Percentiles rank a stretch among this genome's conserved stretches.
Conservation (phyloP, 2,329 filamentous ascomycete species). For the Alternaria arborescens region DNA sequence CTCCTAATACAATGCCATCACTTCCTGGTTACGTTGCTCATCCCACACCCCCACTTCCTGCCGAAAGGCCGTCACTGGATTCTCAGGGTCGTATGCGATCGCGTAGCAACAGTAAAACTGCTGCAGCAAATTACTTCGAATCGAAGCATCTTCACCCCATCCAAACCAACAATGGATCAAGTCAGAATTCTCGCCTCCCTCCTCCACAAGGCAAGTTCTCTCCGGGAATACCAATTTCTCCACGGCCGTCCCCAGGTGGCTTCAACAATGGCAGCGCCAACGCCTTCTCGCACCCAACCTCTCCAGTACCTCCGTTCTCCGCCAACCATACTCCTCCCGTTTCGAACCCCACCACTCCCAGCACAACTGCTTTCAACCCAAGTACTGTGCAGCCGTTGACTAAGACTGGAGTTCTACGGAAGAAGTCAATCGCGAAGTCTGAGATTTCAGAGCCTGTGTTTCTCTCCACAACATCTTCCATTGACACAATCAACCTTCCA, state of each 20-base stretch:
- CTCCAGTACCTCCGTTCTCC: constrained; percentile 59
- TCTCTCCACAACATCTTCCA: constrained; percentile 64
- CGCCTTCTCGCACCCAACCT: constrained; percentile 52
- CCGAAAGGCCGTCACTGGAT: constrained; percentile 38
- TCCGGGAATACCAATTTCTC: constrained; percentile 46
- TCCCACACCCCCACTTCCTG: constrained; percentile 38
- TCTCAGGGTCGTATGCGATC: constrained; percentile 41
- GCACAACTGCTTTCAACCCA: constrained; percentile 45
- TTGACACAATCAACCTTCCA: constrained; percentile 66
- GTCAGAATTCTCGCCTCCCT: constrained; percentile 36
- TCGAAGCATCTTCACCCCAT: constrained; percentile 50
- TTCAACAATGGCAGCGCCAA: constrained; percentile 44
- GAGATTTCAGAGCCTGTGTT: constrained; percentile 69
- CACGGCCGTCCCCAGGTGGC: constrained; percentile 49
- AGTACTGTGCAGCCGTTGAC: constrained; percentile 38
- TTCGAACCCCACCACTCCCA: constrained; percentile 56
- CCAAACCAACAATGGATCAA: constrained; percentile 38
- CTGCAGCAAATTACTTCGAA: constrained; percentile 47
- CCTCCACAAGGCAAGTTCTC: constrained; percentile 38
- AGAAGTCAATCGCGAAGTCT: constrained; percentile 67
- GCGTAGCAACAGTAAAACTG: constrained; percentile 49
- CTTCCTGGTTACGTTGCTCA: constrained; percentile 45
- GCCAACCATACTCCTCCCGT: constrained; percentile 64
- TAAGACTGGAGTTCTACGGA: constrained; percentile 54
- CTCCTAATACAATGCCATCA: constrained; percentile 45